Evolutionary conservation across 2,329 filamentous ascomycete genomes (phyloP).

Genomic region (Calonectria montana): DNA sequence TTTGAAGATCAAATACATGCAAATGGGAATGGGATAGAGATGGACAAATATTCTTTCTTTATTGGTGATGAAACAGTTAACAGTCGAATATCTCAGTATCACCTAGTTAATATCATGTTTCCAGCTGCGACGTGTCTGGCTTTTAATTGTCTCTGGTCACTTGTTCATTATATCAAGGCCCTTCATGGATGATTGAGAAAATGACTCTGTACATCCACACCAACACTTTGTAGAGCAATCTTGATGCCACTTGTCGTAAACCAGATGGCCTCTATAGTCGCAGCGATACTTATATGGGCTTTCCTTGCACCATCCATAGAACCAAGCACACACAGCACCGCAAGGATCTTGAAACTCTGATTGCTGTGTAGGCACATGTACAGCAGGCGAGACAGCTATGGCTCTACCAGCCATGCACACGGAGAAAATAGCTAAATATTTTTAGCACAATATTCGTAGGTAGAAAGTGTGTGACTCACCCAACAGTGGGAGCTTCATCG

Average conservation of each 20-base stretch:
- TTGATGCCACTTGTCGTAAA: not conserved
- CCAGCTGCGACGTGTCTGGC: no score
- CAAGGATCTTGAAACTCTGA: not conserved
- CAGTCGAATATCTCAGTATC: not conserved
- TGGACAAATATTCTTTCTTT: not conserved
- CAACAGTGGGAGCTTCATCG: not conserved
- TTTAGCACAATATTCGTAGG: not conserved
- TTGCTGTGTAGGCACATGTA: not conserved
- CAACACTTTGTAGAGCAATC: not conserved
- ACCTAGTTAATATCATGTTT: not conserved
- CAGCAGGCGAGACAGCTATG: not conserved
- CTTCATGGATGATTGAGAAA: not conserved
- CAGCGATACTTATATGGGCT: conserved; percentile 8
- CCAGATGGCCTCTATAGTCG: not conserved
- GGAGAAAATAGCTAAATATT: not conserved
- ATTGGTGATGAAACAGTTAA: not conserved
- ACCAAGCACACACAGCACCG: not conserved
- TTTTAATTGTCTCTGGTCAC: not conserved
- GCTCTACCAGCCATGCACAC: not conserved
- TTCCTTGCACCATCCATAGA: conserved; percentile 1
- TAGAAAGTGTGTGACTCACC: not conserved
- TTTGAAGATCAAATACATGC: not conserved
- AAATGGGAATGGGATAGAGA: not conserved
- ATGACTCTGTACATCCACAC: conserved; percentile 9
- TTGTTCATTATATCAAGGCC: not conserved